phyloP scores from a whole-genome alignment of 768 basidiomycete species.

The Lactarius sp. region DNA sequence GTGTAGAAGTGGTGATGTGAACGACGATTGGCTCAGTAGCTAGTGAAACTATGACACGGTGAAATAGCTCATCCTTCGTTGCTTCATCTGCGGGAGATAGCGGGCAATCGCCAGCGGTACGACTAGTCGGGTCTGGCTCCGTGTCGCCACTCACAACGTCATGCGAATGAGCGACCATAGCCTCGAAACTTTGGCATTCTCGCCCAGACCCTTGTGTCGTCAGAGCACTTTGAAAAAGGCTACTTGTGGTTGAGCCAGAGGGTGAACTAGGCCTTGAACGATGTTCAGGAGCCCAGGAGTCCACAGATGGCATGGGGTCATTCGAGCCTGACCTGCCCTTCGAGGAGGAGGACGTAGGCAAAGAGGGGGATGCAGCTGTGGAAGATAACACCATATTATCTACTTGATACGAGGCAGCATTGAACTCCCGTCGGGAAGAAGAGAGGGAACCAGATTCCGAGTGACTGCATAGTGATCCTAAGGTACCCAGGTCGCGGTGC shows the following conservation, averaged over 20 bases:
- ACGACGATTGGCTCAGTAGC: conserved; percentile 22
- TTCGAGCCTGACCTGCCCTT: conserved; percentile 41
- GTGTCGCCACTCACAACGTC: background rate
- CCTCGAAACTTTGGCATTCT: background rate
- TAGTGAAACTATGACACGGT: conserved; percentile 20
- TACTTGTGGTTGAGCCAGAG: conserved; percentile 47
- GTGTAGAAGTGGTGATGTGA: conserved; percentile 19
- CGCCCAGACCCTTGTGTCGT: conserved; percentile 7
- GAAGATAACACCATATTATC: conserved; percentile 41
- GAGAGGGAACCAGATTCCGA: conserved; percentile 25
- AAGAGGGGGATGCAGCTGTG: conserved; percentile 39
- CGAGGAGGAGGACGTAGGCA: background rate
- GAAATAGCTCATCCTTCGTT: background rate
- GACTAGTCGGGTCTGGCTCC: background rate
- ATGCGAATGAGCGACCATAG: conserved; percentile 2
- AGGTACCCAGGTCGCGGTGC: conserved; percentile 40
- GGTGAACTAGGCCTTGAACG: conserved; percentile 36
- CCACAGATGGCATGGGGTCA: conserved; percentile 65
- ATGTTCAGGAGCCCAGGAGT: conserved; percentile 55
- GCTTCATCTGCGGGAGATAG: background rate
- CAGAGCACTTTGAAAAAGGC: conserved; percentile 72
- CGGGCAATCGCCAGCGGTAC: background rate
- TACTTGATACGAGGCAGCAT: background rate
- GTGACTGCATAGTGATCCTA: conserved; percentile 19
- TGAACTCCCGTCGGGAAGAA: background rate